Conservation (phyloP, 164 flowering plant genomes). For the Sextonia rubra region DNA sequence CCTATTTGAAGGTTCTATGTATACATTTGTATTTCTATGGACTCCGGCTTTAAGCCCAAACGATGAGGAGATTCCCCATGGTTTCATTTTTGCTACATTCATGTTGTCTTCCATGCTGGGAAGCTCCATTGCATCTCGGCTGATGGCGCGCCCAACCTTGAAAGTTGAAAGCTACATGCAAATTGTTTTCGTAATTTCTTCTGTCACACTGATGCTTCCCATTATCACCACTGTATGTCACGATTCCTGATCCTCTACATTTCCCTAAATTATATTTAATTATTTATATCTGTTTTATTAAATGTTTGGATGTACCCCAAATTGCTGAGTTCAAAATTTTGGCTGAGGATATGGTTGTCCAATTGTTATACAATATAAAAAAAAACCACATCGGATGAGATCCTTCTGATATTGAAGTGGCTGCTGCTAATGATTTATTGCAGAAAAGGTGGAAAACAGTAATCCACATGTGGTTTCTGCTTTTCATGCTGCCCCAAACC, state of each 20-base stretch:
- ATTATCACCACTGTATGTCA: conserved; percentile 61
- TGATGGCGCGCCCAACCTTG: conserved; percentile 61
- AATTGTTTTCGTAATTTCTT: conserved; percentile 72
- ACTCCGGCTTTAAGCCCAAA: conserved; percentile 97
- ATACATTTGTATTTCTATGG: conserved; percentile 98
- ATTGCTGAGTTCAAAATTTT: not conserved
- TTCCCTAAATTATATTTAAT: not conserved
- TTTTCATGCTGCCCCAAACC: not conserved
- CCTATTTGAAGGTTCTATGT: conserved; percentile 97
- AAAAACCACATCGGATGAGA: not conserved
- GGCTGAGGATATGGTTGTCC: not conserved
- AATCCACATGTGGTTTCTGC: not conserved
- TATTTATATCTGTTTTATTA: not conserved
- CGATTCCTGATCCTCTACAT: not conserved
- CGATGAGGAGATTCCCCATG: conserved; percentile 95
- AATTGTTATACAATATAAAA: too few species aligned
- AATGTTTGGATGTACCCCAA: not conserved
- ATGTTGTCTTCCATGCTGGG: conserved; percentile 99
- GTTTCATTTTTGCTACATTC: conserved; percentile 95
- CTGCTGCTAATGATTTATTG: not conserved
- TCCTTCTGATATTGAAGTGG: not conserved
- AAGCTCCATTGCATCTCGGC: conserved; percentile 84
- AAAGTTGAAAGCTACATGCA: conserved; percentile 97
- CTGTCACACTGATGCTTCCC: conserved; percentile 76
- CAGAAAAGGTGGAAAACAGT: not conserved